These are phyloP conservation scores for Candida suzukii DNA, from an alignment of 805 yeast genomes.

Conservation along the genomic window DNA sequence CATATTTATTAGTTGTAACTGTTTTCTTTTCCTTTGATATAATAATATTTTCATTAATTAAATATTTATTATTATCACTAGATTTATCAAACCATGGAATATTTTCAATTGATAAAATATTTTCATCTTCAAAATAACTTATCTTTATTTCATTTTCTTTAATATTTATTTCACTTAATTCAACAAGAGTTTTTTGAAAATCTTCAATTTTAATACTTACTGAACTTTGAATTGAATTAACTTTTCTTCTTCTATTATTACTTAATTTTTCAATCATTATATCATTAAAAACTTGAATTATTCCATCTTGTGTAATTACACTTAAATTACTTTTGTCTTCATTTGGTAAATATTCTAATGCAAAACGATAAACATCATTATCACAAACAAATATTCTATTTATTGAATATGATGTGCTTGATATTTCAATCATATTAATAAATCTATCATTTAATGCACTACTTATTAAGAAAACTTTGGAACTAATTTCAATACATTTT, in stretches of 20 bases:
- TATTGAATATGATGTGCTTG: constrained; percentile 29
- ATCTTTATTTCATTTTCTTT: constrained; percentile 31
- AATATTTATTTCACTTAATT: constrained; percentile 9
- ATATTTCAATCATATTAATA: constrained; percentile 58
- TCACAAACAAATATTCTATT: constrained; percentile 62
- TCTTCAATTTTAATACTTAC: too few relatives aligned
- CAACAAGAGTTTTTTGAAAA: too few relatives aligned
- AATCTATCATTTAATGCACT: constrained; percentile 79
- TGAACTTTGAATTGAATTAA: constrained; percentile 46
- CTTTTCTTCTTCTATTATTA: constrained; percentile 34
- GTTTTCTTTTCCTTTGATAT: constrained; percentile 32
- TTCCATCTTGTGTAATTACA: constrained; percentile 69
- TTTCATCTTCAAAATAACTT: constrained; percentile 59
- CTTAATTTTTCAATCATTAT: constrained; percentile 12
- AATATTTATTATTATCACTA: too few relatives aligned
- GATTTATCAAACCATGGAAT: constrained; percentile 41
- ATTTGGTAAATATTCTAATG: constrained; percentile 31
- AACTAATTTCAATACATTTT: neutral
- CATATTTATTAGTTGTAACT: constrained; percentile 30
- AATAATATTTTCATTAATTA: constrained; percentile 18
- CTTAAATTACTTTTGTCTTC: constrained; percentile 32
- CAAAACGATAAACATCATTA: constrained; percentile 48
- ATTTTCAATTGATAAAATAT: constrained; percentile 49
- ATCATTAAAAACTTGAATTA: constrained; percentile 61
- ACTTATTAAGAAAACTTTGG: constrained; percentile 17